phyloP scores from a whole-genome alignment of 441 rosid species.

The Mallotus repandus region DNA sequence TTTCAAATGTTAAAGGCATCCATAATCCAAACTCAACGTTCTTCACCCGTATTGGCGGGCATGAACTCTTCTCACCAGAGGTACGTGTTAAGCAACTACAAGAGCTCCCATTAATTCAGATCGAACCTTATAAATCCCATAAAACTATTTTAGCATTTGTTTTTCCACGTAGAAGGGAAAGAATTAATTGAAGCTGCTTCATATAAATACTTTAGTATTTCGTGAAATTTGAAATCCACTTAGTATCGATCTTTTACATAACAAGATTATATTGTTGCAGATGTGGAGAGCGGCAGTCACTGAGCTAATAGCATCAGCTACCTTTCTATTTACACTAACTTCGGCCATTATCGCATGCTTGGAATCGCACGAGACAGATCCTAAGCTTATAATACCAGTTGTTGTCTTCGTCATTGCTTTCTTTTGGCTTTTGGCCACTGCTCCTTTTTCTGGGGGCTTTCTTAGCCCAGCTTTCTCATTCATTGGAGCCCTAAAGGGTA shows the following conservation, averaged over 20 bases:
- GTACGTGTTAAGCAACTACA: neutral
- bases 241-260: neutral
- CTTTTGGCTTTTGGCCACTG: constrained; percentile 36
- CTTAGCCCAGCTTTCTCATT: constrained; percentile 47
- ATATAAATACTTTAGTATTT: no score
- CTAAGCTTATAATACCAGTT: constrained; percentile 40
- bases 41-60: neutral
- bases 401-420: constrained; percentile 36
- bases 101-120: no score
- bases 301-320: constrained; percentile 45
- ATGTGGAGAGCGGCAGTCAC: constrained; percentile 47
- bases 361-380: constrained; percentile 35
- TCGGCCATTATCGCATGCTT: constrained; percentile 34
- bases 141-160: no score
- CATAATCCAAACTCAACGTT: neutral
- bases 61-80: neutral
- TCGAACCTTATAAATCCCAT: no score
- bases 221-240: no score
- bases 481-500: constrained; percentile 37
- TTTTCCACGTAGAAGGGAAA: no score
- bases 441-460: constrained; percentile 46
- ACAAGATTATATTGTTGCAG: constrained; percentile 21
- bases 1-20: neutral
- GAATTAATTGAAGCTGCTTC: no score
- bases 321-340: constrained; percentile 35